A percentile compares a stretch with the other conserved stretches of the same genome.
These are phyloP conservation scores for Pascua sp. DNA, from an alignment of 1,284 basidiomycete species.

Conservation along the genomic window DNA sequence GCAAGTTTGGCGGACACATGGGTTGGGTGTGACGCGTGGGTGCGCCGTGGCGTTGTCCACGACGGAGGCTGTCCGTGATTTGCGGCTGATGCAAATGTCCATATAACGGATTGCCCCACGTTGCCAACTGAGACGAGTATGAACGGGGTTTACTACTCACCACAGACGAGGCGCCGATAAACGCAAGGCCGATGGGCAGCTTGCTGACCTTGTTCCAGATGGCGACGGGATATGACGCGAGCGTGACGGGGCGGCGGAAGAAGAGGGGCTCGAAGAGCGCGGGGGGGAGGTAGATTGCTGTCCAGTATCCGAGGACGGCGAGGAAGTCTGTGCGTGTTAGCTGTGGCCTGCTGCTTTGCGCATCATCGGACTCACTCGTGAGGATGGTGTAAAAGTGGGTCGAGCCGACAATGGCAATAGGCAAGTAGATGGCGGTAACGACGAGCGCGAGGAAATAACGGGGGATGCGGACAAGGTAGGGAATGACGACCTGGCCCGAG, in stretches of 20 bases:
- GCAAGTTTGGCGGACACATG: neutral
- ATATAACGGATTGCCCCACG: neutral
- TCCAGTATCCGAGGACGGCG: constrained; percentile 48
- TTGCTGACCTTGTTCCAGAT: constrained; percentile 41
- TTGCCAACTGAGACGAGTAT: neutral
- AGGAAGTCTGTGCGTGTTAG: constrained; percentile 34
- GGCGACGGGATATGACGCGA: constrained; percentile 36
- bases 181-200: constrained; percentile 44
- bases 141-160: constrained; percentile 24
- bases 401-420: constrained; percentile 45
- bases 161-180: constrained; percentile 29
- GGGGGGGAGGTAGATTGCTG: constrained; percentile 45
- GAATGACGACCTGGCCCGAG: constrained; percentile 72
- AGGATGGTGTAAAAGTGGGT: constrained; percentile 42
- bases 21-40: no score
- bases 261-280: constrained; percentile 43
- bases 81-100: no score
- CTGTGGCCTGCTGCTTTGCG: no score
- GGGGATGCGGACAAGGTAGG: constrained; percentile 61
- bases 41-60: neutral
- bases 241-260: constrained; percentile 41
- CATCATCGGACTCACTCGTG: neutral
- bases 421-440: constrained; percentile 65
- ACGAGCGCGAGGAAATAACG: constrained; percentile 81
- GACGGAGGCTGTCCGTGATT: neutral